Evolutionary conservation across 2,329 filamentous ascomycete genomes (phyloP), one percentile per base, ranked within the genome.

Genomic region (Cercospora berteroae): DNA sequence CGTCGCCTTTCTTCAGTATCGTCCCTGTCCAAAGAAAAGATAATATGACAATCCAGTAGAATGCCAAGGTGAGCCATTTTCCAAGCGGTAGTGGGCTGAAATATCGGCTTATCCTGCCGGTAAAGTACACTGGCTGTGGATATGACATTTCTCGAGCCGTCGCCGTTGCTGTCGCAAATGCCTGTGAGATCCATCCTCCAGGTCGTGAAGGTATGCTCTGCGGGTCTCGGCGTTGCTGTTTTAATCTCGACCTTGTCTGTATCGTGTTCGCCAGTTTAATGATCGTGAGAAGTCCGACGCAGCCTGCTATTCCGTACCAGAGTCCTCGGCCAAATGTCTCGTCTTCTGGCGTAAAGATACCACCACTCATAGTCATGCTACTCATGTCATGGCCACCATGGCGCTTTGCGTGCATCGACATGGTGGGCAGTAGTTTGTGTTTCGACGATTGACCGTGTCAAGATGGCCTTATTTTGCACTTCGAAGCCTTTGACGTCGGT

Each of bases 31-130:
- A 77, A 5, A 77, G 72, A 27, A 76, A 70, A 18, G 64, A 69
- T 2, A 77, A 69, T 16, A 77, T 68, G 8, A 75, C 67, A 6
- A 70, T 73, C 75, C 75, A 77, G 70, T 77, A 77, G n/a, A 73
- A 66, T 5, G 63, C 63, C 9, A 77, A 65, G 0, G 76, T 58
- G 4, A 77, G 66, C 71, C 75, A 77, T 27, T 67, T 65, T 5
- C 75, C 75, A 8, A 76, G 10, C 8, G 75, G 74, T n/a, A 76
- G 66, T n/a, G 75, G 75, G 5, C 64, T 76, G 70, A 77, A 75
- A 67, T 74, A 76, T 66, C 71, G 76, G 64, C 68, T 72, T 44
- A 76, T 64, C 1, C 63, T 66, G 56, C 75, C 75, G 3, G 72
- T 74, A 71, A 77, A 77, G 50, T 71, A 71, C 5, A 75, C 25